Percentiles rank a stretch among this genome's conserved stretches.
Evolutionary conservation across 768 basidiomycete species (phyloP).

Genomic region (Pleurotus giganteus): DNA sequence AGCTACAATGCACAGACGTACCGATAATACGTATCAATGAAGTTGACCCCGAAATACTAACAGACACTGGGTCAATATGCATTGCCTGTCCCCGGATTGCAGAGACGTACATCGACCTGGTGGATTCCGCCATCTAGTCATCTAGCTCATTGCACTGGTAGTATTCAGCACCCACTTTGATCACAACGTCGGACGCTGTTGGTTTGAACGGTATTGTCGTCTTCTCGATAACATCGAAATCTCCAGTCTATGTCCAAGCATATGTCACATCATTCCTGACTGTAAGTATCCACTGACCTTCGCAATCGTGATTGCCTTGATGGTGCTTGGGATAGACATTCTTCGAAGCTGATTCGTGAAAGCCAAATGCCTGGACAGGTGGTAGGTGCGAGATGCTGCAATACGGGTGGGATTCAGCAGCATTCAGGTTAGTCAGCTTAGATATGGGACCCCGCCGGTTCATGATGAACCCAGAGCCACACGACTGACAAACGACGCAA

Average conservation of each 20-base stretch:
- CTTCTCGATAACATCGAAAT: constrained; percentile 73
- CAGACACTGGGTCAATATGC: neutral
- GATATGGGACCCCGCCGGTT: constrained; percentile 5
- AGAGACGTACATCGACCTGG: constrained; percentile 4
- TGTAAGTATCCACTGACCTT: constrained; percentile 29
- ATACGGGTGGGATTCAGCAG: neutral
- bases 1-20: constrained; percentile 23
- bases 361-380: constrained; percentile 8
- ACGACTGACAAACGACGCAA: neutral
- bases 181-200: constrained; percentile 55
- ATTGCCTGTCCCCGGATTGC: neutral
- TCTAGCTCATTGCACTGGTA: neutral
- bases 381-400: constrained; percentile 10
- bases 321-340: constrained; percentile 53
- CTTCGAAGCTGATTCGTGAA: neutral
- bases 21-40: constrained; percentile 83
- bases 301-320: constrained; percentile 71
- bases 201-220: constrained; percentile 60
- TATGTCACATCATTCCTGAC: neutral
- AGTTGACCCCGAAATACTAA: constrained; percentile 80
- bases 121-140: neutral
- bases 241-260: constrained; percentile 51
- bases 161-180: constrained; percentile 30
- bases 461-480: neutral
- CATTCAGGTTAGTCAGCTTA: constrained; percentile 7